Base-by-base conservation (phyloP, 257 asterid species). In the Coffea eugenioides region DNA sequence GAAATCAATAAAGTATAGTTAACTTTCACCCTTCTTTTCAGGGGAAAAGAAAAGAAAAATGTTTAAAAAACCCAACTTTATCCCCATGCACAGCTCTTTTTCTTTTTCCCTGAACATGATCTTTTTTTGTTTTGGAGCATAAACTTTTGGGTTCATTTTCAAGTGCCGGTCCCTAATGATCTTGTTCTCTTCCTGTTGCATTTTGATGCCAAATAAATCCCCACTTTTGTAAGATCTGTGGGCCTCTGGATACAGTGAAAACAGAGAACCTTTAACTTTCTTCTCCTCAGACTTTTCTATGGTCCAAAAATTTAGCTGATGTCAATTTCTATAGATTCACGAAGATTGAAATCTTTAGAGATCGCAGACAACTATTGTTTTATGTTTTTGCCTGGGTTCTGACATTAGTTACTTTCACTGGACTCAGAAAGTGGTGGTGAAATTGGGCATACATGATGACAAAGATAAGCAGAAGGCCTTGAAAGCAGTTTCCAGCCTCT, bases 391-490 rank as follows among this genome's bases (percentile, higher is more conserved):
- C n/a, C 39, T 64, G 12, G 41, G 41, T n/a, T 4, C 39, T 25
- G 69, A 64, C 39, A 3, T 3, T 9, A 20, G 10, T 1, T 21
- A 8, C 34, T n/a, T 23, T 41, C 52, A 36, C 45, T 73, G 27
- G 34, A 23, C 79, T 83, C 89, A 92, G 96, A 92, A 91, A 77
- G 88, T 91, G 75, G 92, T 92, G 7, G 62, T 91, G 80, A 88
- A 82, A 85, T 3, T 92, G 69, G 79, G 62, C 3, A 45, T 91
- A 62, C 79, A 77, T 31, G 91, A 90, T 77, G 82, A 74, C 34
- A 91, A 85, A 87, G 91, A 82, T 69, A 90, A 90, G 77, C 84
- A 85, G 76, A 92, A 89, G 83, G 96, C 91, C 57, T 73, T 92
- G 92, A 90, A 90, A 87, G 84, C 92, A 54, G 97, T 91, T 76